Evolutionary conservation across 257 asterid genomes (phyloP), one percentile per base, ranked within the genome.

Genomic region (Rehmannia glutinosa): DNA sequence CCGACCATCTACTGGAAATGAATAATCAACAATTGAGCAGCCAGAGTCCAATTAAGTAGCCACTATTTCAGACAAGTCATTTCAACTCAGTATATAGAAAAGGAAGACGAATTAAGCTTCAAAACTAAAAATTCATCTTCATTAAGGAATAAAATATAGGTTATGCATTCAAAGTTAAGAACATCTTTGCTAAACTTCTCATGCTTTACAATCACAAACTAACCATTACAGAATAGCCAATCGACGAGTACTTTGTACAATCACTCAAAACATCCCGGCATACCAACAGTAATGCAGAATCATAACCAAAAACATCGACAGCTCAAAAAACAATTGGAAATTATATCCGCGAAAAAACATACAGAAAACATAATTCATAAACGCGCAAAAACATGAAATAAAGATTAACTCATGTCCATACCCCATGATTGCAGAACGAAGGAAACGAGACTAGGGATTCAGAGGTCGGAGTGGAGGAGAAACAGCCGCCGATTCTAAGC

Each of bases 391-490:
- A 10, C 2, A 52, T 6, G 47, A 57, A 15, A 15, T 1, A 21
- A 38, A 41, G 7, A 27, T 43, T n/a, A 25, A 3, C 32, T 45
- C 1, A 17, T 6, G 8, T 2, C 4, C 68, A 1, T 66, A 78
- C 83, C 83, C 83, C 83, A 78, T 78, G 83, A 47, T 36, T 35
- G 79, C 76, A 64, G 74, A 61, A 3, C 32, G 17, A 19, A 0
- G 20, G 11, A 12, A 28, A 19, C 50, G 47, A 54, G 43, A 20
- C 20, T 27, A 27, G 49, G 61, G 36, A 9, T 41, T 39, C 33
- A 28, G 43, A 8, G 33, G 46, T 9, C 20, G 53, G 8, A 12
- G 25, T 7, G 46, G 35, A 23, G 50, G 51, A 50, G 47, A 8
- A 24, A 20, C 56, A 19, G 73, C 71, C 19, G 74, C 71, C 5